Base-by-base conservation (phyloP, 352 stramenopile genomes). In the Pythium rishiriense region DNA sequence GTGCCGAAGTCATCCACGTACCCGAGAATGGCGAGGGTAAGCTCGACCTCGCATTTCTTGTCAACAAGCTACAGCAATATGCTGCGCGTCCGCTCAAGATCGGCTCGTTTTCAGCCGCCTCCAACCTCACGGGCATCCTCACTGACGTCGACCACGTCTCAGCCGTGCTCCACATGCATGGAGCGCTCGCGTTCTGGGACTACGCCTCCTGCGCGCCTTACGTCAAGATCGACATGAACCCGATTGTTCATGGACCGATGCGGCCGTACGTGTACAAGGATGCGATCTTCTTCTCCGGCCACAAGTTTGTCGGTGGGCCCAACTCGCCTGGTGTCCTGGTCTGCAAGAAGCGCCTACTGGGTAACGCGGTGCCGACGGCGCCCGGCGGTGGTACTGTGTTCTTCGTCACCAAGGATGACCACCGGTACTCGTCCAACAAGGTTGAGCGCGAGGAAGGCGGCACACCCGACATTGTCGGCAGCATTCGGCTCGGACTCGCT, bases 381-480 rank as follows among this genome's bases (percentile, higher is more conserved):
- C 73, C 74, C 8, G 53, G 87, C 73, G 73, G 73, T 19, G 73
- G 73, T 43, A 81, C 73, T 3, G 73, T 81, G 5, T 78, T 81
- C 61, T 81, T 76, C 42, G 73, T 81, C 43, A 81, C 73, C 25
- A 66, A 76, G 61, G 61, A 73, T 31, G 70, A 76, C 51, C 72
- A 79, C 33, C 52, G 87, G 64, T 86, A 85, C 58, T 33, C 76
- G n/a, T 92, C 83, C n/a, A 97, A 98, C 77, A 80, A 81, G 25
- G 87, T 96, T 25, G 94, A 98, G 65, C 71, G 96, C 41, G 97
- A 98, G 67, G 96, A 99, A 82, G 96, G 94, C n/a, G 96, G 96
- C 15, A 98, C 94, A 19, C 95, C 96, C 0, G 90, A 98, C 72
- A 89, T 98, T 14, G 67, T 98, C 24, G 94, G 93, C 10, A 88